Base-by-base conservation (phyloP, 2,329 filamentous ascomycete genomes). In the Fusarium pseudonygamai region DNA sequence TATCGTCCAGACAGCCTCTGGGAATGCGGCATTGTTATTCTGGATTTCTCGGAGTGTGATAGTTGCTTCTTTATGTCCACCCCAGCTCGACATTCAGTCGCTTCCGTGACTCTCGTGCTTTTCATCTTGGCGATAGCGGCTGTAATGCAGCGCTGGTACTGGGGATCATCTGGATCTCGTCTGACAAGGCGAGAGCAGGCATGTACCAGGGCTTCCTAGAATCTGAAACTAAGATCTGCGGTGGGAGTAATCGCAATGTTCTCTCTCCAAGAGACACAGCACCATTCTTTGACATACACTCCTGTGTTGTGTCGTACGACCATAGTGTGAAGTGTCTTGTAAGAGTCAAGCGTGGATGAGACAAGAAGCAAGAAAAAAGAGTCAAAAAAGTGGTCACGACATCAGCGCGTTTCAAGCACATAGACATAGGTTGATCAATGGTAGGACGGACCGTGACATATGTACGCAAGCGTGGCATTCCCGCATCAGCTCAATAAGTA, bases 401-500 rank as follows among this genome's bases (percentile, higher is more conserved):
- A 11, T 28, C 14, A 30, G 28, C 34, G 30, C 32, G 28, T 26
- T 36, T 26, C 36, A n/a, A 40, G 39, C 32, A 42, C n/a, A 24
- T 39, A 24, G 14, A 9, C 26, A 24, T 18, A 24, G 20, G 13
- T 24, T 20, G 26, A n/a, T 34, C 14, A 15, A 37, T n/a, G 26
- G 30, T 37, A 59, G 39, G 60, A 60, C 61, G 36, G 52, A 42
- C 60, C 59, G 28, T 74, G 28, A 45, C 43, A 64, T 67, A 71
- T 71, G 69, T 69, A 72, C 65, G 65, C 46, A 72, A 73, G 63
- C 60, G 53, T 61, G 66, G 57, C 61, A 52, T 67, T 64, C 36
- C 58, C 60, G 69, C 64, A 42, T 63, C 49, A 57, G 43, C 46
- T 67, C 50, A n/a, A 34, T 43, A 36, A 68, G 49, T 26, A 45